Conservation (phyloP, 768 basidiomycete species). For the Lenzites betulinus region DNA sequence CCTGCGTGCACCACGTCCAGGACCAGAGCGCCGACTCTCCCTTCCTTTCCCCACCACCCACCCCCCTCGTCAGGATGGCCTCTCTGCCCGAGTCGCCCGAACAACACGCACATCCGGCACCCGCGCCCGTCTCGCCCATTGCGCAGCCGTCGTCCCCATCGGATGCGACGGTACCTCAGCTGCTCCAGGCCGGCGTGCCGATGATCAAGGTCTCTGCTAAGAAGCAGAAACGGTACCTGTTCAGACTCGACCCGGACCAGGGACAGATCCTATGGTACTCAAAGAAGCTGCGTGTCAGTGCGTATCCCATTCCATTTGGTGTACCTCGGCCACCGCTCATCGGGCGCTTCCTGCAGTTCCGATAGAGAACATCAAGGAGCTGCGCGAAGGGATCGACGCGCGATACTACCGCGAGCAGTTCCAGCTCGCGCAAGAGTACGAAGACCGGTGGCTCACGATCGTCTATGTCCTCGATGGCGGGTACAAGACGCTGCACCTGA, state of each 20-base stretch:
- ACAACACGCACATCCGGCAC: not conserved
- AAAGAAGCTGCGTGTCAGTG: conserved; percentile 66
- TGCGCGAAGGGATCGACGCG: conserved; percentile 73
- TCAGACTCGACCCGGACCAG: conserved; percentile 76
- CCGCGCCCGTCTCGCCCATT: conserved; percentile 3
- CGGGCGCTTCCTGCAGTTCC: conserved; percentile 52
- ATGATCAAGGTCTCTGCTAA: conserved; percentile 86
- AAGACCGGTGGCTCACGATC: conserved; percentile 81
- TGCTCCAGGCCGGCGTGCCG: conserved; percentile 62
- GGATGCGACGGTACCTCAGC: conserved; percentile 55
- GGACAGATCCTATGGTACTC: conserved; percentile 82
- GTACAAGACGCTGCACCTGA: conserved; percentile 86
- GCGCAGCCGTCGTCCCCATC: conserved; percentile 14
- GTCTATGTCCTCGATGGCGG: conserved; percentile 75
- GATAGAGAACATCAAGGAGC: conserved; percentile 85
- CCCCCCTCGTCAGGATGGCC: conserved; percentile 15
- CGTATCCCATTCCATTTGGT: conserved; percentile 28
- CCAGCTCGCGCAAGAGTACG: conserved; percentile 59
- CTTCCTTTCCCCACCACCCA: not conserved
- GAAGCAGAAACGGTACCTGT: conserved; percentile 69
- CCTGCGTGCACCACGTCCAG: conserved; percentile 13
- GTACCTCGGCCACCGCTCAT: not conserved
- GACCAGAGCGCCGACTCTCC: not conserved
- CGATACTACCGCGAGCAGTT: conserved; percentile 72
- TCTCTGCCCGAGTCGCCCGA: conserved; percentile 14